These are phyloP conservation scores for Talaromyces marneffei DNA, from an alignment of 2,329 filamentous ascomycete species.

Conservation along the genomic window DNA sequence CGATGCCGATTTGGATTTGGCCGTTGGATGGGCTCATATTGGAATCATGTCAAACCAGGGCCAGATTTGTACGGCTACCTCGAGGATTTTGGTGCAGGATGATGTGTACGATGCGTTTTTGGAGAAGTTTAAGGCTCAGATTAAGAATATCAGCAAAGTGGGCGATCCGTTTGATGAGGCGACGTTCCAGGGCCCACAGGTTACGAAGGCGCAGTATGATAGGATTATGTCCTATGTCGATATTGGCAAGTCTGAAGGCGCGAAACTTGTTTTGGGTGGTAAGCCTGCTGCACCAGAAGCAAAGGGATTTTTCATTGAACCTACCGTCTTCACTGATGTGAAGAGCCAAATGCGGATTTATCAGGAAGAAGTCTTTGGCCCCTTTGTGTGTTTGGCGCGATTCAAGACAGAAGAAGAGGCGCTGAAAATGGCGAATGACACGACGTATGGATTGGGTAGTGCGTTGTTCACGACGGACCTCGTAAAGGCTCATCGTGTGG, in stretches of 20 bases:
- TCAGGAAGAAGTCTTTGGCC: constrained; percentile 42
- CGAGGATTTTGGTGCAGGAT: constrained; percentile 52
- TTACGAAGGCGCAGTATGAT: constrained; percentile 42
- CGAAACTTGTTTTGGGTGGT: constrained; percentile 34
- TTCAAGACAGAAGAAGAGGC: constrained; percentile 39
- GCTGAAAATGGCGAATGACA: constrained; percentile 35
- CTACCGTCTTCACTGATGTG: constrained; percentile 35
- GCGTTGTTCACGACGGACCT: constrained; percentile 40
- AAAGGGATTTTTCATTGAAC: constrained; percentile 36
- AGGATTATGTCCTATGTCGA: constrained; percentile 40
- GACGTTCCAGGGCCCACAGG: constrained; percentile 43
- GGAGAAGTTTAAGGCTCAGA: constrained; percentile 30
- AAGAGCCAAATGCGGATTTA: constrained; percentile 34
- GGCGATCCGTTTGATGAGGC: constrained; percentile 38
- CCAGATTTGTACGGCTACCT: constrained; percentile 56
- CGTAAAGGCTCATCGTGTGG: constrained; percentile 37
- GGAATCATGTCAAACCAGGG: constrained; percentile 56
- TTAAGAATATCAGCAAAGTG: constrained; percentile 32
- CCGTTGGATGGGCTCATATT: constrained; percentile 42
- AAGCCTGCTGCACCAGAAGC: constrained; percentile 24
- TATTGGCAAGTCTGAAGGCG: constrained; percentile 39
- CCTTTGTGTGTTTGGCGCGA: constrained; percentile 37
- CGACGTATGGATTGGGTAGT: constrained; percentile 38
- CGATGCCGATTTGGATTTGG: constrained; percentile 54
- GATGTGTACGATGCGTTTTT: constrained; percentile 44